phyloP scores from a whole-genome alignment of 176 grass and related monocot genomes.

The Rhipidocladum racemiflorum region DNA sequence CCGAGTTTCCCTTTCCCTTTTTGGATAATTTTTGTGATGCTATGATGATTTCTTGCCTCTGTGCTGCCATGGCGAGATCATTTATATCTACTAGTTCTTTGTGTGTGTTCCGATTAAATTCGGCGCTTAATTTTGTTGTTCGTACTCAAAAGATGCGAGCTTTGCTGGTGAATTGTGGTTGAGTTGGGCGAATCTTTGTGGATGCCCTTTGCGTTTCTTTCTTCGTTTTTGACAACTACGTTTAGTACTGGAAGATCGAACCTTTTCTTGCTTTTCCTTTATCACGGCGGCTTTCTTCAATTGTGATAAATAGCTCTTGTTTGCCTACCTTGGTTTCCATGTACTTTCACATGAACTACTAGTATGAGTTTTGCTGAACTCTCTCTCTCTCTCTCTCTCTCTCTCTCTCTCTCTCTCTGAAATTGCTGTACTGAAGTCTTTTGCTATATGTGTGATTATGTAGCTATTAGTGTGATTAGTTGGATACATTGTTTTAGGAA shows the following conservation, averaged over 20 bases:
- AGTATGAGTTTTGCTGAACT: not conserved
- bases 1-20: not conserved
- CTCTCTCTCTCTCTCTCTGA: not conserved
- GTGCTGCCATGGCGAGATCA: not conserved
- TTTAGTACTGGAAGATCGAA: not conserved
- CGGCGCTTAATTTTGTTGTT: not conserved
- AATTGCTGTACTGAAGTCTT: not conserved
- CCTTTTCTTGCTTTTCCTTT: not conserved
- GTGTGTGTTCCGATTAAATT: not conserved
- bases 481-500: not conserved
- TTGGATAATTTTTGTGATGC: not conserved
- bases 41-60: not conserved
- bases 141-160: not conserved
- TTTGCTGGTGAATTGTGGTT: not conserved
- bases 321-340: slow-evolving; percentile 11
- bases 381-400: too few relatives aligned
- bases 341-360: not conserved
- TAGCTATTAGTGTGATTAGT: not conserved
- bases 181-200: slow-evolving; percentile 17
- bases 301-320: not conserved
- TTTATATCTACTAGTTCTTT: not conserved
- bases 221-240: not conserved
- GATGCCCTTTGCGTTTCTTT: not conserved
- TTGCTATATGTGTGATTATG: not conserved
- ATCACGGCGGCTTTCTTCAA: not conserved